Conservation (phyloP, 768 basidiomycete species). For the Mycena leptocephala region DNA sequence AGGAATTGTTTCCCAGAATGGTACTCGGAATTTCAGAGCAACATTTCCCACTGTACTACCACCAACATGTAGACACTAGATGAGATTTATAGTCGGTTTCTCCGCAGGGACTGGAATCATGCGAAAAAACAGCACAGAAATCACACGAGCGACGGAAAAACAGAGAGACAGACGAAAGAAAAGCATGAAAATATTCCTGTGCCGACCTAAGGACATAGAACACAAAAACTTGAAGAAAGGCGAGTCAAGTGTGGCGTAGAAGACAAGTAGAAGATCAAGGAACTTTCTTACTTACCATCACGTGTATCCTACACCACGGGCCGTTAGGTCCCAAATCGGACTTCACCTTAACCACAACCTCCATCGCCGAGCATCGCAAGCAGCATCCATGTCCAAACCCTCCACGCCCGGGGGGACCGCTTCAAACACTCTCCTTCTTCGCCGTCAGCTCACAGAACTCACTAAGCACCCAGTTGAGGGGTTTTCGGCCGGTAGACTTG, state of each 20-base stretch:
- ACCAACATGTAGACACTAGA: too few species aligned
- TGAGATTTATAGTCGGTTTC: too few species aligned
- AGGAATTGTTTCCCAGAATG: too few species aligned
- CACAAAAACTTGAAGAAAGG: not conserved
- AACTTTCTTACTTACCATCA: not conserved
- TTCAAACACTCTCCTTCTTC: conserved; percentile 77
- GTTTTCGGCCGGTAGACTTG: conserved; percentile 88
- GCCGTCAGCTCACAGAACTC: conserved; percentile 87
- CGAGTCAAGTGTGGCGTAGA: not conserved
- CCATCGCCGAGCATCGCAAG: not conserved
- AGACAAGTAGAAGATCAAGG: conserved; percentile 18
- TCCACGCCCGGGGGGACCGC: conserved; percentile 51
- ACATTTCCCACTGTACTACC: too few species aligned
- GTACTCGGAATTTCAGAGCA: too few species aligned
- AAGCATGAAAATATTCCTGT: not conserved
- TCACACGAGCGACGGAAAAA: not conserved
- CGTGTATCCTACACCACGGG: not conserved
- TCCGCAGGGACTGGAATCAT: too few species aligned
- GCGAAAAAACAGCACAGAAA: not conserved
- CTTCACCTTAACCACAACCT: conserved; percentile 24
- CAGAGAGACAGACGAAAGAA: too few species aligned
- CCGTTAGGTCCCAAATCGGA: not conserved
- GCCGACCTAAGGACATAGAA: not conserved
- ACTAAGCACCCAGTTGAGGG: conserved; percentile 96
- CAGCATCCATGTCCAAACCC: conserved; percentile 61